These are phyloP conservation scores for Aspergillus oerlinghausenensis DNA, from an alignment of 2,329 filamentous ascomycete species.

Conservation along the genomic window DNA sequence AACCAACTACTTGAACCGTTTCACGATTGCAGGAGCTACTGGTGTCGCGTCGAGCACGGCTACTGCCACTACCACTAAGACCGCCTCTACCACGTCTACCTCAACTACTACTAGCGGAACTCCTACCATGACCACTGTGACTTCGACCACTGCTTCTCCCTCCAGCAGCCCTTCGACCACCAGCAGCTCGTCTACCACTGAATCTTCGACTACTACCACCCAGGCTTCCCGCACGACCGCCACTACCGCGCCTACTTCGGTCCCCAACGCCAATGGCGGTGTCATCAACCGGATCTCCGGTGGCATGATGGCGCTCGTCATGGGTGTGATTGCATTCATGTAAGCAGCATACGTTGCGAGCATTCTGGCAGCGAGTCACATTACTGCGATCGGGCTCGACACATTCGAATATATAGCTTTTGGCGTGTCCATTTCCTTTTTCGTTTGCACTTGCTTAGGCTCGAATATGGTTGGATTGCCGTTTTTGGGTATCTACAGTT, in stretches of 20 bases:
- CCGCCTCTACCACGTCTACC: constrained; percentile 18
- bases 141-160: constrained; percentile 14
- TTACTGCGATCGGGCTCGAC: background rate
- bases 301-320: constrained; percentile 31
- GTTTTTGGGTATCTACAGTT: background rate
- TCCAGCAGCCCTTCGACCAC: constrained; percentile 14
- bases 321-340: constrained; percentile 32
- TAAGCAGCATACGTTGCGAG: constrained; percentile 17
- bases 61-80: constrained; percentile 17
- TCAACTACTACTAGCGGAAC: constrained; percentile 19
- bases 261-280: constrained; percentile 29
- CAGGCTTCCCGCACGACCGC: constrained; percentile 18
- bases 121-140: constrained; percentile 21
- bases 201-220: constrained; percentile 16
- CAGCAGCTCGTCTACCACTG: constrained; percentile 12
- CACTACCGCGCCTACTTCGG: constrained; percentile 17
- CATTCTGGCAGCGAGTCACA: background rate
- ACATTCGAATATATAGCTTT: background rate
- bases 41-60: constrained; percentile 28
- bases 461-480: background rate
- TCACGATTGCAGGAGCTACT: constrained; percentile 45
- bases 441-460: background rate
- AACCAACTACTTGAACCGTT: constrained; percentile 51
- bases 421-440: background rate
- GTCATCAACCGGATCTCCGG: constrained; percentile 31